Evolutionary conservation across 352 stramenopile species (phyloP).

Genomic region (Phytophthora pinifolia): DNA sequence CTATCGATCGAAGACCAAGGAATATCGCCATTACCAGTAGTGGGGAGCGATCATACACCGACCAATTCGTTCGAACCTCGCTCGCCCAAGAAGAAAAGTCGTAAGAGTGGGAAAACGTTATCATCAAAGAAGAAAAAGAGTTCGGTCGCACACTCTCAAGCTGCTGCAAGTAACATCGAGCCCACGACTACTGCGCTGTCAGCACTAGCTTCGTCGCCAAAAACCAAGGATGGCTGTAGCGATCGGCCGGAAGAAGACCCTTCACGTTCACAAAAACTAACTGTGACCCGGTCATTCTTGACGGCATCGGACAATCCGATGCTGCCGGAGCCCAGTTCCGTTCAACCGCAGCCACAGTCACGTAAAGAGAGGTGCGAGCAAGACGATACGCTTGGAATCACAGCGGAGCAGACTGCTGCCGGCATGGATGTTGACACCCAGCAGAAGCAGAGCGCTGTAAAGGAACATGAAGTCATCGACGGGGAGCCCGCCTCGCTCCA

Average conservation of each 20-base stretch:
- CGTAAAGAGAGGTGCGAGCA: conserved; percentile 4
- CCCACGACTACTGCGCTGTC: not conserved
- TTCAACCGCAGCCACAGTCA: conserved; percentile 1
- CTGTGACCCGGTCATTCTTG: conserved; percentile 17
- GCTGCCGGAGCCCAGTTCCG: conserved; percentile 1
- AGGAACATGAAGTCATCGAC: conserved; percentile 9
- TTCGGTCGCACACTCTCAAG: not conserved
- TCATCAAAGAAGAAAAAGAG: conserved; percentile 1
- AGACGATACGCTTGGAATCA: not conserved
- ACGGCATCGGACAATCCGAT: conserved; percentile 14
- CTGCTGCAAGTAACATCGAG: not conserved
- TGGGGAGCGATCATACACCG: not conserved
- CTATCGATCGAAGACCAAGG: too few species aligned
- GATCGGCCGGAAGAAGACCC: conserved; percentile 1
- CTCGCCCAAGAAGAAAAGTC: conserved; percentile 6
- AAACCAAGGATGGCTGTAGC: not conserved
- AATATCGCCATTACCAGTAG: not conserved
- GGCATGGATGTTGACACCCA: conserved; percentile 4
- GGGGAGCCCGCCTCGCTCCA: conserved; percentile 4
- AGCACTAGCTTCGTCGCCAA: not conserved
- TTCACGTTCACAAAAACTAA: conserved; percentile 15
- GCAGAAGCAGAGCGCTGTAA: conserved; percentile 8
- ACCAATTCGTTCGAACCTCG: not conserved
- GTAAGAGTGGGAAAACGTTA: not conserved
- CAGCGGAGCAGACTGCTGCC: not conserved